phyloP scores from a whole-genome alignment of 805 yeast species.

The Suhomyces emberorum region DNA sequence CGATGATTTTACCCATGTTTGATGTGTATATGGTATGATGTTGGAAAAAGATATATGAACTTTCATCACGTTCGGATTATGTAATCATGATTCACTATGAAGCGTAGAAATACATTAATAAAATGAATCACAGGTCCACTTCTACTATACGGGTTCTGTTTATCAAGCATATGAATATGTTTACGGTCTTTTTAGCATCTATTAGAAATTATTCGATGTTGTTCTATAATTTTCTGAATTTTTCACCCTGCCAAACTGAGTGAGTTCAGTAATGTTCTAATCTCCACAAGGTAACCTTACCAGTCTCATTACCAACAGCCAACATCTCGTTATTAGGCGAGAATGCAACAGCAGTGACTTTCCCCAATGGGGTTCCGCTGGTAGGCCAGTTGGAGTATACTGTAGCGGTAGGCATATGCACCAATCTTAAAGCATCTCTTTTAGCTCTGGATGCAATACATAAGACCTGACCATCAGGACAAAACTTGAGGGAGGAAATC shows the following conservation, averaged over 20 bases:
- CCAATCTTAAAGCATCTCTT: constrained; percentile 81
- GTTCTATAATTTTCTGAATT: too few relatives aligned
- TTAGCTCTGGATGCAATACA: constrained; percentile 82
- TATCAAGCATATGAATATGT: too few relatives aligned
- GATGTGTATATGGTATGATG: background rate
- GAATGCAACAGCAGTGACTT: constrained; percentile 76
- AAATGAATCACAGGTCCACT: too few relatives aligned
- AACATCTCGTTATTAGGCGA: constrained; percentile 80
- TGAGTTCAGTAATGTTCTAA: constrained; percentile 74
- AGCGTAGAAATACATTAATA: too few relatives aligned
- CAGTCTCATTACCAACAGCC: constrained; percentile 87
- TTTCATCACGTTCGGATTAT: too few relatives aligned
- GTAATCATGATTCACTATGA: too few relatives aligned
- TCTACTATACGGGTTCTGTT: too few relatives aligned
- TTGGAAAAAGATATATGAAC: too few relatives aligned
- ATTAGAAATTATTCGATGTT: too few relatives aligned
- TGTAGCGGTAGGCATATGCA: constrained; percentile 82
- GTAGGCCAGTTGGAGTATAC: constrained; percentile 98
- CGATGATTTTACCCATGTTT: constrained; percentile 14
- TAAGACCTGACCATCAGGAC: constrained; percentile 84
- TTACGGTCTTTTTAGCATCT: too few relatives aligned
- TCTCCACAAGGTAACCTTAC: constrained; percentile 85
- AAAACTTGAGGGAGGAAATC: constrained; percentile 68
- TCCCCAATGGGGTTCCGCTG: constrained; percentile 93
- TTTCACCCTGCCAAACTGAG: too few relatives aligned